Base-by-base conservation (phyloP, 345 rosid species). In the Linum lewisii region DNA sequence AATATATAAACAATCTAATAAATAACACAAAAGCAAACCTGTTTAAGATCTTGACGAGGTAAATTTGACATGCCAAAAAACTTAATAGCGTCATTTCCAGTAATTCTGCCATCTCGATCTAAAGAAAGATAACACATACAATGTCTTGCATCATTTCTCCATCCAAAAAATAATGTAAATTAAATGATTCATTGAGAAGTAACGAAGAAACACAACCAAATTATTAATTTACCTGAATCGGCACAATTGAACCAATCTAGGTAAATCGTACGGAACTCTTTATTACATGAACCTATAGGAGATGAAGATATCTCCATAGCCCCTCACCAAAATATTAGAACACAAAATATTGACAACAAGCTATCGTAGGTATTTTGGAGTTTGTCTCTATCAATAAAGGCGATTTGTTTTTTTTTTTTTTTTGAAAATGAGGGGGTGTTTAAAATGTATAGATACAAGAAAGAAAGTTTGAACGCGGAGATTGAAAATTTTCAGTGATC, bases 61-160 rank as follows among this genome's bases (percentile, higher is more conserved):
- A 92, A 67, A 73, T 79, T 86, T 1, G 98, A 84, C 87, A 88
- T 70, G 24, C 79, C 68, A 51, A 92, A 86, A 75, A 92, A 88
- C 63, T 85, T 84, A 21, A 74, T 84, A 38, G 98, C 98, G 57
- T 92, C 98, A 64, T 52, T 76, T 6, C 98, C 98, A 16, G 96
- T 92, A 24, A 92, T 82, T 63, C 98, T 83, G 4, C 94, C 94
- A 71, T 92, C 96, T 2, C 84, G 77, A 62, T 92, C 96, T 91
- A 71, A 3, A 15, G 25, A 7, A 25, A n/a, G n/a, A n/a, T n/a
- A n/a, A n/a, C n/a, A n/a, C n/a, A n/a, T n/a, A n/a, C n/a, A n/a
- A n/a, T n/a, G n/a, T n/a, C n/a, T n/a, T n/a, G n/a, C n/a, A n/a
- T n/a, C n/a, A n/a, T n/a, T n/a, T n/a, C n/a, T n/a, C n/a, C n/a